Evolutionary conservation across 202 grass and related monocot species (phyloP).

Genomic region (Elaeis oleifera): DNA sequence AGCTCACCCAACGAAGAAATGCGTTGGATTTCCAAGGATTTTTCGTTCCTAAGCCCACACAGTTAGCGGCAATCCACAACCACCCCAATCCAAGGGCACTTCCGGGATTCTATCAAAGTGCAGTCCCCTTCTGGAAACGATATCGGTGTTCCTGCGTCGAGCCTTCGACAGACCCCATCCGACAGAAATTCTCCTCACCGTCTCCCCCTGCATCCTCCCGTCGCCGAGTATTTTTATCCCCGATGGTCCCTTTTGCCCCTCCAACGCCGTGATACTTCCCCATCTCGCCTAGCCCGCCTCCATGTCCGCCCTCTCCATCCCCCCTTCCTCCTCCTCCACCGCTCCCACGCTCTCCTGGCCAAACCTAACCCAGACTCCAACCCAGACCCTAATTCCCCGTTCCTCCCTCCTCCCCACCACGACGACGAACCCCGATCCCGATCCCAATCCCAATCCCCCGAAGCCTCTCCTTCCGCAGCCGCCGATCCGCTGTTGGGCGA

Average conservation of each 20-base stretch:
- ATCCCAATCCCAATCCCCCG: neutral
- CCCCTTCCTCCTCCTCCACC: neutral
- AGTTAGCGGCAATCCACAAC: too few relatives aligned
- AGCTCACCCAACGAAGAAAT: too few relatives aligned
- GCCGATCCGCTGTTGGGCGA: neutral
- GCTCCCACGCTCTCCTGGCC: slow-evolving; percentile 3
- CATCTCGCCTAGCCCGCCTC: neutral
- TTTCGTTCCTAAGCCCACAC: too few relatives aligned
- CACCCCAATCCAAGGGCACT: too few relatives aligned
- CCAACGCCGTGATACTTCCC: neutral
- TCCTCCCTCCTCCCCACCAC: too few relatives aligned
- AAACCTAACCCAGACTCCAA: slow-evolving; percentile 8
- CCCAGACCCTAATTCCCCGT: too few relatives aligned
- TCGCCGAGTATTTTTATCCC: neutral
- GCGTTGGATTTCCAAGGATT: too few relatives aligned
- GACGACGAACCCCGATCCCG: too few relatives aligned
- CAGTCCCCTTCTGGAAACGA: too few relatives aligned
- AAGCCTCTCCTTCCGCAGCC: neutral
- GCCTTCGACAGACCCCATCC: neutral
- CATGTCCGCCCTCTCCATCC: slow-evolving; percentile 17
- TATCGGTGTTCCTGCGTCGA: too few relatives aligned
- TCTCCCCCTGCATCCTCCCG: neutral
- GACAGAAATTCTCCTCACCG: neutral
- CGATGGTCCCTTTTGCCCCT: neutral
- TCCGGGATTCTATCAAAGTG: too few relatives aligned